Conservation (phyloP, 345 rosid genomes). For the Jatropha curcas region DNA sequence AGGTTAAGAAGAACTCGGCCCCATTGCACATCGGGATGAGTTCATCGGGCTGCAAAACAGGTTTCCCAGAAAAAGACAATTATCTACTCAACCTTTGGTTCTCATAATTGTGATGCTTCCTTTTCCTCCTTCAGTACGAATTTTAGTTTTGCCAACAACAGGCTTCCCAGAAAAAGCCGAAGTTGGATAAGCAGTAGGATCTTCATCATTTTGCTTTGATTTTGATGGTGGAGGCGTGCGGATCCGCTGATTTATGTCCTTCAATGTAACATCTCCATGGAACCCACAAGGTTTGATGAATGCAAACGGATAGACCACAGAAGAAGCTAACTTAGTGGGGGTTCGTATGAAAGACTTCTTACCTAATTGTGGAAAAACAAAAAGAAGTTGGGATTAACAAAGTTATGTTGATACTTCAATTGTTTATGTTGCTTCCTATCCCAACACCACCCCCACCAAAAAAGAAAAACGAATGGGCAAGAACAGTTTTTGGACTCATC, state of each 20-base stretch:
- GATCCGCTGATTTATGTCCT: constrained; percentile 91
- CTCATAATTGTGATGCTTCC: constrained; percentile 98
- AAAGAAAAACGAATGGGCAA: no score
- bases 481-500: neutral
- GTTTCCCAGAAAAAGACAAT: constrained; percentile 8
- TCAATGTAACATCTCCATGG: constrained; percentile 87
- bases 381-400: neutral
- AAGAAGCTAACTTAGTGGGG: constrained; percentile 70
- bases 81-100: constrained; percentile 68
- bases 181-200: constrained; percentile 64
- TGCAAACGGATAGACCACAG: constrained; percentile 86
- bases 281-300: constrained; percentile 90
- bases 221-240: constrained; percentile 62
- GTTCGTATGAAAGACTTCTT: constrained; percentile 62
- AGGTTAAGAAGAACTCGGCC: constrained; percentile 18
- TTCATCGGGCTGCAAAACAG: constrained; percentile 23
- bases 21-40: constrained; percentile 15
- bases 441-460: no score
- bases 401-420: neutral
- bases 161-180: constrained; percentile 99
- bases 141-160: constrained; percentile 93
- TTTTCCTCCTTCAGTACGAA: constrained; percentile 96
- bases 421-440: neutral
- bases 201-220: constrained; percentile 52
- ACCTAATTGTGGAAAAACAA: constrained; percentile 43